Evolutionary conservation across 1,284 basidiomycete genomes (phyloP).

Genomic region (Ustilago shanxiensis): DNA sequence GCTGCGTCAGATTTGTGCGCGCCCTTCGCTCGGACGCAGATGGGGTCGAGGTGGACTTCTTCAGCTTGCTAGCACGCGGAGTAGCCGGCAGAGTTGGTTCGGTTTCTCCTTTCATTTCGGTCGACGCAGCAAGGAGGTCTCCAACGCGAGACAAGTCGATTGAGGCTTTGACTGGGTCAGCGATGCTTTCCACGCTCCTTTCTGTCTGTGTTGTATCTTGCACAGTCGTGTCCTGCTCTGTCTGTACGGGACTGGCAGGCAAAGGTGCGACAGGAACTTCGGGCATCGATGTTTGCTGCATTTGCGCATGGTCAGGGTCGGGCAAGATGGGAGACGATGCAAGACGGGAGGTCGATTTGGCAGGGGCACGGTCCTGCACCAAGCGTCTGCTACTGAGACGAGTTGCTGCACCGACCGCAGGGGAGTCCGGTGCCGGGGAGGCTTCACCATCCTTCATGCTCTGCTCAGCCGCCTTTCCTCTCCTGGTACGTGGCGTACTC

Average conservation of each 20-base stretch:
- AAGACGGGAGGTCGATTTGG: slow-evolving; percentile 16
- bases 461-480: neutral
- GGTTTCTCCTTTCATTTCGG: slow-evolving; percentile 14
- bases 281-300: neutral
- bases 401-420: slow-evolving; percentile 15
- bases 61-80: slow-evolving; percentile 11
- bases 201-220: neutral
- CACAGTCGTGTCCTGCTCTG: neutral
- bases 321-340: slow-evolving; percentile 12
- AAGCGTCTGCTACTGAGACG: slow-evolving; percentile 23
- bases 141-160: slow-evolving; percentile 18
- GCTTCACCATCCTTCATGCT: neutral
- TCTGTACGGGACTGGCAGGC: neutral
- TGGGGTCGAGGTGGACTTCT: slow-evolving; percentile 15
- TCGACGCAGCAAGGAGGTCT: slow-evolving; percentile 20
- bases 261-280: neutral
- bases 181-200: neutral
- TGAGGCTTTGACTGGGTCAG: neutral
- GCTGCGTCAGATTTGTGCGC: slow-evolving; percentile 39
- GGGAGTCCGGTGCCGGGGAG: slow-evolving; percentile 17
- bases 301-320: neutral
- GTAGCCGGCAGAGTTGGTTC: slow-evolving; percentile 1
- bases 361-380: neutral
- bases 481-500: neutral
- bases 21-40: slow-evolving; percentile 36